Conservation (phyloP, 176 grass and related monocot species). For the Phoenix roebelenii region DNA sequence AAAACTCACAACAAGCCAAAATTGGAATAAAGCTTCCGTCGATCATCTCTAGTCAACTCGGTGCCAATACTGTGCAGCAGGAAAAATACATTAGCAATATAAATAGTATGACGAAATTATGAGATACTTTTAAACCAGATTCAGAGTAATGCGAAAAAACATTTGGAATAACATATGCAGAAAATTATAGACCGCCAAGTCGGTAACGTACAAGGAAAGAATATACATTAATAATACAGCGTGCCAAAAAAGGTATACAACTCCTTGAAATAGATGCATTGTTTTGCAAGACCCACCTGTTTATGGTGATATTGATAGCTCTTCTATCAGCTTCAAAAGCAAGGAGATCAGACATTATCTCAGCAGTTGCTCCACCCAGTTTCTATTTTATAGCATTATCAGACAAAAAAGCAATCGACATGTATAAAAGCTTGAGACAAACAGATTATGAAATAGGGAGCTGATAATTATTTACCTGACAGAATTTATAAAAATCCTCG, state of each 20-base stretch:
- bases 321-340: constrained; percentile 95
- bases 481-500: constrained; percentile 94
- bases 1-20: constrained; percentile 85
- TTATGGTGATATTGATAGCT: constrained; percentile 97
- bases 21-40: constrained; percentile 87
- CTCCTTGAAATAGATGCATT: neutral
- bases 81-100: constrained; percentile 18
- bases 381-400: constrained; percentile 46
- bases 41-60: constrained; percentile 95
- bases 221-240: too few species aligned
- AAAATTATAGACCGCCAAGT: too few species aligned
- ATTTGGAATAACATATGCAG: too few species aligned
- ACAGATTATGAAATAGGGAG: too few species aligned
- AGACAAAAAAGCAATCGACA: constrained; percentile 2
- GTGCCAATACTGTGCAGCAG: constrained; percentile 74
- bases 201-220: too few species aligned
- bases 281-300: constrained; percentile 37
- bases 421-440: too few species aligned
- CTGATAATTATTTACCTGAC: constrained; percentile 34
- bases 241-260: neutral
- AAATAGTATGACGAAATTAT: neutral
- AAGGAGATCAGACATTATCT: constrained; percentile 98
- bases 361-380: constrained; percentile 90
- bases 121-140: too few species aligned
- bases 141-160: too few species aligned